Conservation (phyloP, 1,284 basidiomycete genomes). For the Grifola frondosa region DNA sequence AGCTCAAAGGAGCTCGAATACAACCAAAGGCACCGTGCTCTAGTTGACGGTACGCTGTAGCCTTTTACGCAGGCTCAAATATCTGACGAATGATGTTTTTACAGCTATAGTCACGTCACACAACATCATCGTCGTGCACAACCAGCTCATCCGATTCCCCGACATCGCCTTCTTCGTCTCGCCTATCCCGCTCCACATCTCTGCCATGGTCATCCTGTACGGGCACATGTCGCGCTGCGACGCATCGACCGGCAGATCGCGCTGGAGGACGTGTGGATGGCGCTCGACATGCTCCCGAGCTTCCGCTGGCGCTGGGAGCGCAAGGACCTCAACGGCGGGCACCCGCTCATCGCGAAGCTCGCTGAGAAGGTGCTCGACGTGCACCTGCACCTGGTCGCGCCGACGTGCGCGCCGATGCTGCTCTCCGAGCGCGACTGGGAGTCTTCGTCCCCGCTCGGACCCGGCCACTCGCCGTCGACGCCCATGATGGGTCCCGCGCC, state of each 20-base stretch:
- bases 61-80: too few species aligned
- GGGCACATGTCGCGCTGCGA: constrained; percentile 78
- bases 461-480: constrained; percentile 21
- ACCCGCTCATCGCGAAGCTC: constrained; percentile 76
- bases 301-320: constrained; percentile 87
- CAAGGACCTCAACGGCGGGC: constrained; percentile 71
- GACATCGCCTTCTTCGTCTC: constrained; percentile 84
- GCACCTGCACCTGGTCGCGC: constrained; percentile 59
- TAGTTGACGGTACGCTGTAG: constrained; percentile 71
- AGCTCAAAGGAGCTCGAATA: constrained; percentile 69
- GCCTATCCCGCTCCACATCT: constrained; percentile 80
- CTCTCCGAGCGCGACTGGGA: constrained; percentile 74
- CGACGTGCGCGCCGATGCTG: constrained; percentile 55
- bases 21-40: constrained; percentile 59
- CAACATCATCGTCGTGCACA: constrained; percentile 80
- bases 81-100: constrained; percentile 4
- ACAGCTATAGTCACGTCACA: constrained; percentile 79
- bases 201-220: constrained; percentile 83
- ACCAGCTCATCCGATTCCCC: constrained; percentile 75
- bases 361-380: constrained; percentile 75
- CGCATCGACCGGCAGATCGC: constrained; percentile 61
- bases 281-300: constrained; percentile 78
- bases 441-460: constrained; percentile 4
- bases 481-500: constrained; percentile 28
- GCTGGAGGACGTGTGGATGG: constrained; percentile 78